These are phyloP conservation scores for Gelatoporia subvermispora DNA, from an alignment of 768 basidiomycete genomes.

Conservation along the genomic window DNA sequence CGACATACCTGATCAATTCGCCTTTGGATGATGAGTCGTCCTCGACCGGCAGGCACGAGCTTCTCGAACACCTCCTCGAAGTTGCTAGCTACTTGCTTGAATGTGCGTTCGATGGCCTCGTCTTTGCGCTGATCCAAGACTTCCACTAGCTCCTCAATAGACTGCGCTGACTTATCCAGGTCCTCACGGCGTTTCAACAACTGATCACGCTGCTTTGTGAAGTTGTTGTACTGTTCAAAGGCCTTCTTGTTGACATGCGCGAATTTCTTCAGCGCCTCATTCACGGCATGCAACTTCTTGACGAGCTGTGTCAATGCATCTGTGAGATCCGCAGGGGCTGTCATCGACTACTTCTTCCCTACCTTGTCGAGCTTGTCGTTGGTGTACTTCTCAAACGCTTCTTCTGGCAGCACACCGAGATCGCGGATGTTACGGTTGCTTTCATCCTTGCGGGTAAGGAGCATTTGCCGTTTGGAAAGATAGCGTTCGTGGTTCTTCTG, in stretches of 20 bases:
- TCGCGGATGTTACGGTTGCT: slow-evolving; percentile 95
- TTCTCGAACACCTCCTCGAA: slow-evolving; percentile 97
- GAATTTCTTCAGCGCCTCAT: slow-evolving; percentile 92
- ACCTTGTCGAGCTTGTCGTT: slow-evolving; percentile 86
- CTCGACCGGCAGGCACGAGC: slow-evolving; percentile 90
- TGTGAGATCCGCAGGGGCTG: no score
- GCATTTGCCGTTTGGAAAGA: slow-evolving; percentile 85
- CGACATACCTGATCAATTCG: slow-evolving; percentile 72
- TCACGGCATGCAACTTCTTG: slow-evolving; percentile 87
- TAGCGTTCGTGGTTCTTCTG: slow-evolving; percentile 96
- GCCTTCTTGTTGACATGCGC: slow-evolving; percentile 99
- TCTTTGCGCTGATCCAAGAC: slow-evolving; percentile 96
- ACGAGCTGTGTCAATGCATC: slow-evolving; percentile 56
- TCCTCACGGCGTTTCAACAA: slow-evolving; percentile 84
- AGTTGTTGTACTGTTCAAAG: slow-evolving; percentile 96
- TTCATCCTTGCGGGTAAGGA: slow-evolving; percentile 82
- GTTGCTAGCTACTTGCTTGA: slow-evolving; percentile 95
- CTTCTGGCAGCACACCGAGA: slow-evolving; percentile 92
- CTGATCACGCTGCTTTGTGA: slow-evolving; percentile 95
- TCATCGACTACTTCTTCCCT: slow-evolving; percentile 19
- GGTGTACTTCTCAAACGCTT: slow-evolving; percentile 94
- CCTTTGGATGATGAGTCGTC: slow-evolving; percentile 88
- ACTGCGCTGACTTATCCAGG: slow-evolving; percentile 81
- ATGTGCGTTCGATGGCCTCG: slow-evolving; percentile 96
- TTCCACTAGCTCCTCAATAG: slow-evolving; percentile 89